Evolutionary conservation across 345 rosid genomes (phyloP).

Genomic region (Eucalyptus albens): DNA sequence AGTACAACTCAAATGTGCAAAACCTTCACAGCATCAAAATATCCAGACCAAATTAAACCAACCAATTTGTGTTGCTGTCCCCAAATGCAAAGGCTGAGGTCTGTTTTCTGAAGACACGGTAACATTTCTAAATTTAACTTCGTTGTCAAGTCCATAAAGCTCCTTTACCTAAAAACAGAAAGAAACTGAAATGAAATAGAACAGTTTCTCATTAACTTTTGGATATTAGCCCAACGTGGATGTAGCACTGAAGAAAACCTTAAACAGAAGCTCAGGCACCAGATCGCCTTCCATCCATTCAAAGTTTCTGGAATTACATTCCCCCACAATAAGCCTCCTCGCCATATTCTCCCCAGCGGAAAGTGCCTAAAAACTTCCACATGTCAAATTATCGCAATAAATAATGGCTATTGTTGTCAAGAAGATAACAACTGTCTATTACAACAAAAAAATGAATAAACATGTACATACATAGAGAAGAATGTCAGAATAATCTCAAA

Average conservation of each 20-base stretch:
- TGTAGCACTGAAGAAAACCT: conserved; percentile 26
- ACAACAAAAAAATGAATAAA: neutral
- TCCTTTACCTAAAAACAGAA: conserved; percentile 58
- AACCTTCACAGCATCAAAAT: neutral
- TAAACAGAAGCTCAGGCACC: conserved; percentile 46
- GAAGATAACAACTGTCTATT: neutral
- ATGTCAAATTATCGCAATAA: neutral
- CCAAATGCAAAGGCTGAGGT: conserved; percentile 77
- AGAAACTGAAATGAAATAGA: neutral
- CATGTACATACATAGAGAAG: neutral
- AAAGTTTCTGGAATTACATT: conserved; percentile 61
- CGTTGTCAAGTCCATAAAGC: conserved; percentile 80
- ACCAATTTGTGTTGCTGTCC: conserved; percentile 98
- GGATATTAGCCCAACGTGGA: neutral
- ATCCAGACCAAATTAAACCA: conserved; percentile 4
- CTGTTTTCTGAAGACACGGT: conserved; percentile 63
- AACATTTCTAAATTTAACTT: conserved; percentile 64
- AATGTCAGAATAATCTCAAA: neutral
- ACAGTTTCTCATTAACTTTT: neutral
- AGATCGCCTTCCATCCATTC: conserved; percentile 90
- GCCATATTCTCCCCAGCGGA: conserved; percentile 98
- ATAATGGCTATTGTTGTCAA: neutral
- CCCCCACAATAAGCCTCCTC: conserved; percentile 93
- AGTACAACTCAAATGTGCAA: neutral
- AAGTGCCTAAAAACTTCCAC: conserved; percentile 38